Evolutionary conservation across 805 yeast species (phyloP).

Genomic region (Middelhovenomyces tepae): DNA sequence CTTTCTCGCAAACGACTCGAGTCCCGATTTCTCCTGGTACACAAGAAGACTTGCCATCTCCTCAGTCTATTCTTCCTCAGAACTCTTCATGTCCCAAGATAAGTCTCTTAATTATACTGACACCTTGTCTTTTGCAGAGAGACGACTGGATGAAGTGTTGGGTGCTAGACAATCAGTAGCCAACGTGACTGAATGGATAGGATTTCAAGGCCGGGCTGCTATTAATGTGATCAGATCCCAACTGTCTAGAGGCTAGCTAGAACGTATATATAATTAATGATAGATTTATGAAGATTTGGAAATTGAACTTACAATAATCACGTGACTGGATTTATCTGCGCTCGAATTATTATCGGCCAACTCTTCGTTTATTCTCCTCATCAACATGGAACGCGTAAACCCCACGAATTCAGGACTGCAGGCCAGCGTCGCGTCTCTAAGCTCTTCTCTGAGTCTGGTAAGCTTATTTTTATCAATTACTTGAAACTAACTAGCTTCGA

Average conservation of each 20-base stretch:
- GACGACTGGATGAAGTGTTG: constrained; percentile 46
- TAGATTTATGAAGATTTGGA: no score
- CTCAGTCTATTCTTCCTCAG: constrained; percentile 60
- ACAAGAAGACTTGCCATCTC: constrained; percentile 69
- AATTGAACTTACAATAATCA: no score
- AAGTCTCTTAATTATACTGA: constrained; percentile 42
- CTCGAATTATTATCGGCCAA: no score
- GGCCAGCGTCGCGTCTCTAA: no score
- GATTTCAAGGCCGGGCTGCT: constrained; percentile 56
- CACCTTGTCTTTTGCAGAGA: constrained; percentile 58
- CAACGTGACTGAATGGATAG: constrained; percentile 65
- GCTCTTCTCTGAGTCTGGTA: no score
- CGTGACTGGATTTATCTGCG: no score
- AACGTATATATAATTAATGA: no score
- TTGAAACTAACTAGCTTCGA: no score
- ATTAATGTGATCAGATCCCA: constrained; percentile 66
- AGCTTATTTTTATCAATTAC: no score
- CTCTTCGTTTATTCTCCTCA: no score
- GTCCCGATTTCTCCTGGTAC: constrained; percentile 86
- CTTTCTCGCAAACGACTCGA: constrained; percentile 65
- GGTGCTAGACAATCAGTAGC: constrained; percentile 51
- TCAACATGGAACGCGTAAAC: no score
- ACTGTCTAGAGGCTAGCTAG: constrained; percentile 20
- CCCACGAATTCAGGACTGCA: no score
- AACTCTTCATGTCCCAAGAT: constrained; percentile 75